Base-by-base conservation (phyloP, 495 filamentous ascomycete genomes). In the Glutinoglossum americanum region DNA sequence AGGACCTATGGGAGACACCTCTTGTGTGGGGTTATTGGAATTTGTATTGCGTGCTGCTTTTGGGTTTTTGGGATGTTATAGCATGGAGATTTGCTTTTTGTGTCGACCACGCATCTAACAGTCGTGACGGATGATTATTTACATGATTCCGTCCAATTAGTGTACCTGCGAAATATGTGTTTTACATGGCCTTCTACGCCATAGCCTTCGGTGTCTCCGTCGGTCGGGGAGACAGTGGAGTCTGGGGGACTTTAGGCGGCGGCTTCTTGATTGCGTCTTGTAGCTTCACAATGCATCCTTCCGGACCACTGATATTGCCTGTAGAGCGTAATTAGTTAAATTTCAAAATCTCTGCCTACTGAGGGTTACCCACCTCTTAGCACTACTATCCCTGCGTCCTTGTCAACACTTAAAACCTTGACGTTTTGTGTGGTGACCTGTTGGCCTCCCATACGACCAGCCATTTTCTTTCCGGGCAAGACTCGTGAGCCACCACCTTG, bases 381-480 rank as follows among this genome's bases (percentile, higher is more conserved):
- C 57, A 96, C 82, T 51, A 98, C 80, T 60, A 94, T 77, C 10
- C 92, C 90, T 64, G 87, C 81, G 64, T 82, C 81, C 58, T 78
- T 74, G 70, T 96, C 86, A 37, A 94, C 83, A 72, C 85, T 80
- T 64, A 98, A 70, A 55, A 98, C 81, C 70, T 85, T 85, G 61
- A 94, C 69, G 67, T 93, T 93, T 74, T 96, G 89, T 19, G 87
- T 73, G 39, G 92, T 98, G 47, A 87, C 83, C 61, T 79, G 78
- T 68, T 89, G 74, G 58, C 81, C 81, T 26, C 92, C 92, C 92
- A 98, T 96, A 48, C 86, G 78, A 58, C 92, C 92, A 23, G 92
- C 80, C 92, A 98, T 98, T 70, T 85, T 87, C 80, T 98, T 98
- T 54, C 92, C 92, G 0, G 92, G 92, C 59, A 83, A 78, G 45